A percentile compares a stretch with the other conserved stretches of the same genome.
Conservation (phyloP, 1,284 basidiomycete species). For the Trichosporon ovoides region DNA sequence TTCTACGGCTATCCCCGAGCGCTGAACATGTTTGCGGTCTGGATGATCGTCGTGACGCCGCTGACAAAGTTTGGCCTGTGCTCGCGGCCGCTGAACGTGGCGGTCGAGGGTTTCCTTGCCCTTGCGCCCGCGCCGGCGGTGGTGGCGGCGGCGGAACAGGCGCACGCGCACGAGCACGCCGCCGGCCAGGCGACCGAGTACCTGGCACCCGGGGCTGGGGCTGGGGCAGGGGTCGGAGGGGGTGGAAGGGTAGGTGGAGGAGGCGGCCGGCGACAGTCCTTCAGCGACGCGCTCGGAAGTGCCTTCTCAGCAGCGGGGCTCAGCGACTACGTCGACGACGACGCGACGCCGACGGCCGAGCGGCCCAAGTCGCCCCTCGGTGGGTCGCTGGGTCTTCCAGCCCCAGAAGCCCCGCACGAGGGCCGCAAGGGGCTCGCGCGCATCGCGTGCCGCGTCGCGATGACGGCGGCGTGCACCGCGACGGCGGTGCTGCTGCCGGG, state of each 20-base stretch:
- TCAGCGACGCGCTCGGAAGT: slow-evolving; percentile 6
- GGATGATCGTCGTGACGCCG: slow-evolving; percentile 84
- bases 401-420: slow-evolving; percentile 7
- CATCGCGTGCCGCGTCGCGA: slow-evolving; percentile 32
- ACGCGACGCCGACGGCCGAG: neutral
- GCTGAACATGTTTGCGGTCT: slow-evolving; percentile 73
- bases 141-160: neutral
- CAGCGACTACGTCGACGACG: slow-evolving; percentile 15
- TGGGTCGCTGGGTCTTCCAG: too few relatives aligned
- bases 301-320: slow-evolving; percentile 13
- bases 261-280: neutral
- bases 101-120: slow-evolving; percentile 67
- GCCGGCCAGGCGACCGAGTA: too few relatives aligned
- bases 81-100: slow-evolving; percentile 77
- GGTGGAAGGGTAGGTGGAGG: too few relatives aligned
- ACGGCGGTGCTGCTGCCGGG: slow-evolving; percentile 42
- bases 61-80: slow-evolving; percentile 84
- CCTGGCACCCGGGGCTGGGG: too few relatives aligned
- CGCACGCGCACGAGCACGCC: neutral
- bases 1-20: slow-evolving; percentile 64
- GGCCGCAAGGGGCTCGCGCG: slow-evolving; percentile 25
- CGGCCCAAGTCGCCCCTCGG: slow-evolving; percentile 10
- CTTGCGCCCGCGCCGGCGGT: slow-evolving; percentile 50
- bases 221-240: neutral
- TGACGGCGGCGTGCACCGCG: slow-evolving; percentile 33